Evolutionary conservation across 2,329 filamentous ascomycete species (phyloP).

Genomic region (Thielaviopsis ethacetica): DNA sequence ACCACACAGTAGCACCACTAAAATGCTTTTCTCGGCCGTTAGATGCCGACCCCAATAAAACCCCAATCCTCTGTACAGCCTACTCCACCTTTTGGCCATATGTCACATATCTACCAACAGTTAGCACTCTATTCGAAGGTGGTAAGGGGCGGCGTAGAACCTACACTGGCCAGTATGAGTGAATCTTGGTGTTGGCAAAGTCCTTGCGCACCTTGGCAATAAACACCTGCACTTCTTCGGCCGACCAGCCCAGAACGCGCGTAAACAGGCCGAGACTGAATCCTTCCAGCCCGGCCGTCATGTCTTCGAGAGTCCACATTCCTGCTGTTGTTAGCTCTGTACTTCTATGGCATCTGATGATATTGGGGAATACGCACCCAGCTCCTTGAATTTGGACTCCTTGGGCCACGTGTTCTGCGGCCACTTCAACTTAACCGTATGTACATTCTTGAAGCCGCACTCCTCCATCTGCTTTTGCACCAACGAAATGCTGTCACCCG

Average conservation of each 20-base stretch:
- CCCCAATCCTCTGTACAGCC: too few species aligned
- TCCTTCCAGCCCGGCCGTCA: conserved; percentile 16
- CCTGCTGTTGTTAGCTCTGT: conserved; percentile 14
- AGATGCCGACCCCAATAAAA: too few species aligned
- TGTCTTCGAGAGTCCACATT: conserved; percentile 15
- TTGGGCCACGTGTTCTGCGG: conserved; percentile 36
- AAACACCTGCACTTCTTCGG: conserved; percentile 17
- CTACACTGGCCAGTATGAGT: conserved; percentile 21
- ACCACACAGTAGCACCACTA: too few species aligned
- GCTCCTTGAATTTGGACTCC: conserved; percentile 32
- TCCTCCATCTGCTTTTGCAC: conserved; percentile 26
- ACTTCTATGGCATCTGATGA: too few species aligned
- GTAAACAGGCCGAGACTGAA: conserved; percentile 21
- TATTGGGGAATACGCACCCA: conserved; percentile 22
- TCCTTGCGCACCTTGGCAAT: conserved; percentile 18
- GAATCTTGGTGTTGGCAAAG: conserved; percentile 17
- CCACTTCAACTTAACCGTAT: conserved; percentile 29
- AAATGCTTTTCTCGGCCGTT: too few species aligned
- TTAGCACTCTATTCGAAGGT: too few species aligned
- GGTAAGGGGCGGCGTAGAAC: conserved; percentile 8
- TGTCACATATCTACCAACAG: background rate
- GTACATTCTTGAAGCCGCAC: conserved; percentile 36
- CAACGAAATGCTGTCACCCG: conserved; percentile 16
- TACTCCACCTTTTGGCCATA: background rate
- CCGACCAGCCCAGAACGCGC: conserved; percentile 18